Conservation (phyloP, 192 early-diverging fungal species). For the Chytriomyces confervae region DNA sequence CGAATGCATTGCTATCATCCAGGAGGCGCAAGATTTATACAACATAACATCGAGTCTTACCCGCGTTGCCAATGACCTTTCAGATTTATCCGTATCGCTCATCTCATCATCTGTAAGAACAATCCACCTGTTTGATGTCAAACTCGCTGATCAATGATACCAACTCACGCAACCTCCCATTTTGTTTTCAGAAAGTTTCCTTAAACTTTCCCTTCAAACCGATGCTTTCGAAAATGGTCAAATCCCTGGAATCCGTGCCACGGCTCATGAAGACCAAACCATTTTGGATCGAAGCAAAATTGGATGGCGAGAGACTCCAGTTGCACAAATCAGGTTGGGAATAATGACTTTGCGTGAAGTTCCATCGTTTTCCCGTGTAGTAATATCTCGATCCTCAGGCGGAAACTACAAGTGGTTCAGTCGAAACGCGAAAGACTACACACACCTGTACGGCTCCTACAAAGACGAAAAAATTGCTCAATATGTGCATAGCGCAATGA, state of each 20-base stretch:
- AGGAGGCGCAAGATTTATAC: constrained; percentile 69
- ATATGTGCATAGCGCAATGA: constrained; percentile 60
- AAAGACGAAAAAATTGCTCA: constrained; percentile 62
- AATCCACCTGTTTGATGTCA: background rate
- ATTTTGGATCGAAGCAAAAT: constrained; percentile 84
- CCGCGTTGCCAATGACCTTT: constrained; percentile 61
- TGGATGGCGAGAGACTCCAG: constrained; percentile 81
- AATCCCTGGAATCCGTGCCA: constrained; percentile 52
- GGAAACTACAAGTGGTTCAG: constrained; percentile 62
- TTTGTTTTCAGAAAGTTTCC: constrained; percentile 47
- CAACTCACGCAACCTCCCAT: background rate
- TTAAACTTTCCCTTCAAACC: constrained; percentile 73
- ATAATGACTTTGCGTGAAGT: background rate
- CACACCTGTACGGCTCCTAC: constrained; percentile 67
- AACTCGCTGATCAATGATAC: background rate
- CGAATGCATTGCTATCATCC: background rate
- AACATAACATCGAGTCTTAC: constrained; percentile 70
- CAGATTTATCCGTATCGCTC: constrained; percentile 49
- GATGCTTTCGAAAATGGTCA: constrained; percentile 65
- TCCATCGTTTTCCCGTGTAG: background rate
- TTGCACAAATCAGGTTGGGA: constrained; percentile 64
- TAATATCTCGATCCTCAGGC: constrained; percentile 37
- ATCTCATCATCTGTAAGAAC: constrained; percentile 17
- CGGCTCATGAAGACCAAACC: constrained; percentile 50
- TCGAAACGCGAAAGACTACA: constrained; percentile 76